Percentiles rank a stretch among this genome's conserved stretches.
Conservation (phyloP, 1,284 basidiomycete species). For the Psilocybe mexicana region DNA sequence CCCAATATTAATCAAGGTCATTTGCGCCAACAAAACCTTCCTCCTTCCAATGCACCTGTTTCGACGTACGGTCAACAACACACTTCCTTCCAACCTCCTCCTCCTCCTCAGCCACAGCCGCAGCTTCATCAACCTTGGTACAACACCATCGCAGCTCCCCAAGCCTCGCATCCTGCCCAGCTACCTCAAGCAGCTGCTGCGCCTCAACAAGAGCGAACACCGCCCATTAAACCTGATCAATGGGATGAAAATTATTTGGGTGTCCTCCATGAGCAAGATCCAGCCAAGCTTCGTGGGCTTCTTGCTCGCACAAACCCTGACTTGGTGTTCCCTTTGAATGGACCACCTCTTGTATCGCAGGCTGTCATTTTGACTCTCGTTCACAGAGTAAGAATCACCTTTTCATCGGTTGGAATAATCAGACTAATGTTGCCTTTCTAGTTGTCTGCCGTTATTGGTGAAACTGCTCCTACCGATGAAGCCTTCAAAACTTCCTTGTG, state of each 20-base stretch:
- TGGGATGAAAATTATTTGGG: slow-evolving; percentile 81
- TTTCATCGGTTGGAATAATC: slow-evolving; percentile 3
- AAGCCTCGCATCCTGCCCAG: slow-evolving; percentile 72
- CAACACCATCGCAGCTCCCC: slow-evolving; percentile 65
- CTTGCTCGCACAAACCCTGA: slow-evolving; percentile 74
- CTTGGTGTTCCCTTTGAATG: slow-evolving; percentile 72
- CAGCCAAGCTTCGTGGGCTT: slow-evolving; percentile 69
- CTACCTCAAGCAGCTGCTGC: slow-evolving; percentile 61
- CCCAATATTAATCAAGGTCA: slow-evolving; percentile 35
- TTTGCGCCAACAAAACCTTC: slow-evolving; percentile 45
- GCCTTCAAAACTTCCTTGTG: slow-evolving; percentile 76
- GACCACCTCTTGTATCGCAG: slow-evolving; percentile 69
- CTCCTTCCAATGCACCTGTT: slow-evolving; percentile 40
- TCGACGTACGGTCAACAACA: slow-evolving; percentile 36
- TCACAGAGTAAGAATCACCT: slow-evolving; percentile 59
- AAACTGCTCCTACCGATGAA: slow-evolving; percentile 74
- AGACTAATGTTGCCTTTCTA: slow-evolving; percentile 29
- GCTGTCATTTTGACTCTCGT: slow-evolving; percentile 80
- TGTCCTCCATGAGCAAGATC: slow-evolving; percentile 71
- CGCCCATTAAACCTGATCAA: slow-evolving; percentile 65
- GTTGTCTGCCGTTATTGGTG: slow-evolving; percentile 71
- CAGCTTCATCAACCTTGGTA: slow-evolving; percentile 61
- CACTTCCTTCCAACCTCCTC: slow-evolving; percentile 38
- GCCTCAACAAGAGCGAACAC: slow-evolving; percentile 46
- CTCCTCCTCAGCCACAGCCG: slow-evolving; percentile 40